Conservation (phyloP, 768 basidiomycete species). For the Phylloporus sp. region DNA sequence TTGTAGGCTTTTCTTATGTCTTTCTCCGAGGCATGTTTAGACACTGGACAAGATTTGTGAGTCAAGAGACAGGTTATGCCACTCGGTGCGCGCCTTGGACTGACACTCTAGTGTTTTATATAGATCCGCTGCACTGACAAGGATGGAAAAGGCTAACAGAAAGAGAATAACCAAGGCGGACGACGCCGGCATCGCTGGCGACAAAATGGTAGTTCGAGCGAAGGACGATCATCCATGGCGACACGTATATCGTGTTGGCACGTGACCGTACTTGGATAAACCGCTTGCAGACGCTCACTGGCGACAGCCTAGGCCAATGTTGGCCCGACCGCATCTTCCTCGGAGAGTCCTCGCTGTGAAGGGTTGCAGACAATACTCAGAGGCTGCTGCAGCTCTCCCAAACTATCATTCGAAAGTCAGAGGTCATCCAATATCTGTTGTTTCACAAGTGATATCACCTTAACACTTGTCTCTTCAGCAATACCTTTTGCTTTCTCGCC, state of each 20-base stretch:
- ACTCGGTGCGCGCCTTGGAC: constrained; percentile 38
- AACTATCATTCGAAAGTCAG: constrained; percentile 38
- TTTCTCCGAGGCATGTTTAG: constrained; percentile 75
- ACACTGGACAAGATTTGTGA: constrained; percentile 40
- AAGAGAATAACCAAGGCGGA: constrained; percentile 28
- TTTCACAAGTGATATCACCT: not conserved
- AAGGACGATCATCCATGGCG: not conserved
- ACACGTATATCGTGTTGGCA: constrained; percentile 31
- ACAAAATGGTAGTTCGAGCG: not conserved
- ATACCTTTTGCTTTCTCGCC: constrained; percentile 49
- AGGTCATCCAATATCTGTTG: constrained; percentile 26
- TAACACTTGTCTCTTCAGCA: constrained; percentile 33
- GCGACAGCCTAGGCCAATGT: constrained; percentile 12
- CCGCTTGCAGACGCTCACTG: not conserved
- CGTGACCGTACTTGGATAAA: constrained; percentile 17
- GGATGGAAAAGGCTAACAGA: constrained; percentile 28
- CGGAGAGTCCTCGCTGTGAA: not conserved
- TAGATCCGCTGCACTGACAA: constrained; percentile 57
- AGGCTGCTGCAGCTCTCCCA: constrained; percentile 4
- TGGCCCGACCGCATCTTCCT: constrained; percentile 8
- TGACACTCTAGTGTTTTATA: constrained; percentile 82
- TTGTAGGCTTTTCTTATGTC: constrained; percentile 94
- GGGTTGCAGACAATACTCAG: constrained; percentile 19
- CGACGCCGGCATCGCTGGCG: constrained; percentile 23
- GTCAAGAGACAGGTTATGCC: constrained; percentile 16